Evolutionary conservation across 805 yeast genomes (phyloP), one percentile per base, ranked within the genome.

Genomic region (Lachancea nothofagi): DNA sequence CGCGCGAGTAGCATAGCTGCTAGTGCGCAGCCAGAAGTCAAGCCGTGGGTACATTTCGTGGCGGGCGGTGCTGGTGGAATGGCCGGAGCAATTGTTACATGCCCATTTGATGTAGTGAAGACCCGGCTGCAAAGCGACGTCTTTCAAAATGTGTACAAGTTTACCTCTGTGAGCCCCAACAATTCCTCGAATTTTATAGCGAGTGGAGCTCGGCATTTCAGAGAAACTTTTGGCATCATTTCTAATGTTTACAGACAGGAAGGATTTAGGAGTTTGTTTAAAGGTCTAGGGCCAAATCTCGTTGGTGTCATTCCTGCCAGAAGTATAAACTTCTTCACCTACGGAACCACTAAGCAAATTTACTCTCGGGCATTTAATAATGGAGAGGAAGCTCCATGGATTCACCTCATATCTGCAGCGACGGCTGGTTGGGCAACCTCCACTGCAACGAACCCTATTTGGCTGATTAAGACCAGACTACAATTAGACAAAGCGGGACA

Each of bases 301-400:
- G 94, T 90, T 13, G 99, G 99, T 39, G 97, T 93, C 12, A 90
- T 93, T 29, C 99, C 99, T 0, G 97, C 99, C 1, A 74, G 99
- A 60, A 83, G 96, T 21, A 94, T 93, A 48, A 93, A 93, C 62
- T 93, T 93, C 61, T 89, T 89, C 70, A 87, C 97, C 0, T 93
- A 93, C 60, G 96, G 97, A n/a, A 71, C 85, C n/a, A 78, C 94
- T 4, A 93, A 93, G 55, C 90, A 84, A 18, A 36, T 83, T 12
- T 61, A 88, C n/a, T 72, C 86, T 6, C 65, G 66, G 14, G 68
- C 73, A 31, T 77, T 87, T 62, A 82, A 83, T 60, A 62, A 81
- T 38, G 88, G 89, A 9, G 61, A 80, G 43, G 96, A 89, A 54
- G 78, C 80, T 12, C 78, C 97, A 1, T 77, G 86, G 76, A 77